A percentile compares a stretch with the other conserved stretches of the same genome.
These are phyloP conservation scores for Penicillium paneum DNA, from an alignment of 2,329 filamentous ascomycete species.

Conservation along the genomic window DNA sequence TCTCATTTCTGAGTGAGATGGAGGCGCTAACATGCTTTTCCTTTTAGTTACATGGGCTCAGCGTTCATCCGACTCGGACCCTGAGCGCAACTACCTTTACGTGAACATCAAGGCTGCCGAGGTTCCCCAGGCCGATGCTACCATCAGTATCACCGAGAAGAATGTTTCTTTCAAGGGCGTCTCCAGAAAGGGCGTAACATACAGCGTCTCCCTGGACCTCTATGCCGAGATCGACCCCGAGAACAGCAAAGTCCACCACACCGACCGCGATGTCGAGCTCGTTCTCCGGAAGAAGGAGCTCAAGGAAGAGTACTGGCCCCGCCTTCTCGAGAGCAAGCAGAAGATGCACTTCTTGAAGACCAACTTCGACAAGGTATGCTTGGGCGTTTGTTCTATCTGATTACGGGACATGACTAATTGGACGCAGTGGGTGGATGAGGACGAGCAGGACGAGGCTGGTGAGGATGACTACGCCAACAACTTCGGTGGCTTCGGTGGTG, in stretches of 20 bases:
- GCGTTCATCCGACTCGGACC: conserved; percentile 76
- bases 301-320: conserved; percentile 91
- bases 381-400: background rate
- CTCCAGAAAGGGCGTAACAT: conserved; percentile 82
- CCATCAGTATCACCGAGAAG: conserved; percentile 78
- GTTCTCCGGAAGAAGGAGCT: conserved; percentile 97
- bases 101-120: conserved; percentile 88
- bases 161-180: conserved; percentile 77
- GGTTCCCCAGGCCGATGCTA: conserved; percentile 69
- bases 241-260: conserved; percentile 84
- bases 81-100: conserved; percentile 91
- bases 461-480: conserved; percentile 67
- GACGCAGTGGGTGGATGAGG: conserved; percentile 86
- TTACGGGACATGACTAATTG: conserved; percentile 14
- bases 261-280: conserved; percentile 79
- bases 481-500: conserved; percentile 49
- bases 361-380: conserved; percentile 85
- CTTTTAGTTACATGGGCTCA: conserved; percentile 92
- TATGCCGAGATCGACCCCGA: conserved; percentile 85
- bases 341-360: conserved; percentile 97
- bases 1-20: background rate
- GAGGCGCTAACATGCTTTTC: conserved; percentile 12
- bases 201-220: conserved; percentile 82
- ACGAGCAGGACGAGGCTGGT: conserved; percentile 88
- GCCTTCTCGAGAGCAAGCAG: conserved; percentile 83